phyloP scores from a whole-genome alignment of 2,329 filamentous ascomycete genomes.

The Juglanconis sp. region DNA sequence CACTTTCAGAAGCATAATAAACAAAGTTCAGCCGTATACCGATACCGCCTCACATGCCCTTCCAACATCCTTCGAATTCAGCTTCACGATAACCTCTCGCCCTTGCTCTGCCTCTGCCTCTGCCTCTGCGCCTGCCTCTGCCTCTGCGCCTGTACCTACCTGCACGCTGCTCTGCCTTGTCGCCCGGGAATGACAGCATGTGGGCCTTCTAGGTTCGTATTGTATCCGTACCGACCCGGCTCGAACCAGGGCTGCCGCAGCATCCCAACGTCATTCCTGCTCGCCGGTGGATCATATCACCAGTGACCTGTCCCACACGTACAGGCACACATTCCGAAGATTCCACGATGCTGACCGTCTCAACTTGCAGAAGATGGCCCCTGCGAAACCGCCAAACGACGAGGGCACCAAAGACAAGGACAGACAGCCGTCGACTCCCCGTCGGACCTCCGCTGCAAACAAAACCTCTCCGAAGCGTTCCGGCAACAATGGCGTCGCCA shows the following conservation, averaged over 20 bases:
- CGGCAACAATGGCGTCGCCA: slow-evolving; percentile 22
- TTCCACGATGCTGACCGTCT: slow-evolving; percentile 11
- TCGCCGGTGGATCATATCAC: not conserved
- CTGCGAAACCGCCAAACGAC: slow-evolving; percentile 18
- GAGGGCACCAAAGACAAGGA: slow-evolving; percentile 17
- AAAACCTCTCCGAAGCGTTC: slow-evolving; percentile 20
- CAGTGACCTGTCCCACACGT: not conserved
- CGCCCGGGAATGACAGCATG: slow-evolving; percentile 18
- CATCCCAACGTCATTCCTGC: not conserved
- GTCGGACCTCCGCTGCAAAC: slow-evolving; percentile 15
- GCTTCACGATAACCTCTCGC: not conserved
- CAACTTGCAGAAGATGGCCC: slow-evolving; percentile 16
- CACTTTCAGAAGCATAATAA: not conserved
- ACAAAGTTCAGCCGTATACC: not conserved
- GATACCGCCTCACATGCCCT: not conserved
- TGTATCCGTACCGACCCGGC: not conserved
- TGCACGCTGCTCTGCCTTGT: slow-evolving; percentile 4
- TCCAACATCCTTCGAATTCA: not conserved
- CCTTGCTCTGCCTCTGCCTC: not conserved
- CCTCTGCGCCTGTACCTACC: not conserved
- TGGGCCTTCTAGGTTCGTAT: slow-evolving; percentile 18
- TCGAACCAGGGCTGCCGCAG: not conserved
- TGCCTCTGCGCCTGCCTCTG: not conserved
- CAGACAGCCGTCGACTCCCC: slow-evolving; percentile 10
- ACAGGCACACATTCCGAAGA: not conserved